A percentile compares a stretch with the other conserved stretches of the same genome.
phyloP scores from a whole-genome alignment of 2,329 filamentous ascomycete genomes.

The Tolypocladium paradoxum region DNA sequence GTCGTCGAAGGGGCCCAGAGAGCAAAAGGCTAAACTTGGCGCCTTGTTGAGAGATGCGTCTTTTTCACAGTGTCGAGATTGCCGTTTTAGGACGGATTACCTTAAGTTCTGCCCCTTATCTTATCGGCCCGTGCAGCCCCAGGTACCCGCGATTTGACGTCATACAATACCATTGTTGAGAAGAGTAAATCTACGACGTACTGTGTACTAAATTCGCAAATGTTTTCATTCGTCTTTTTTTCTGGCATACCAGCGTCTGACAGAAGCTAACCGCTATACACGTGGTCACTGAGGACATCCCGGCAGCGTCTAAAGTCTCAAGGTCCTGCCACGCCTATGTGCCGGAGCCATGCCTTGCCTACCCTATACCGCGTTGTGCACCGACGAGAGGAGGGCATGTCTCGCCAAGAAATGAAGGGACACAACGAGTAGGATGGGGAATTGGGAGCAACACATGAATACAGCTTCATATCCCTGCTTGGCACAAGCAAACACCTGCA shows the following conservation, averaged over 20 bases:
- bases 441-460: neutral
- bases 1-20: neutral
- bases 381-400: too few species aligned
- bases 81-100: neutral
- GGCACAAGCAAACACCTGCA: neutral
- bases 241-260: neutral
- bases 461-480: neutral
- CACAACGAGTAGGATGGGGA: neutral
- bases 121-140: neutral
- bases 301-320: too few species aligned
- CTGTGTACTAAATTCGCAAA: too few species aligned
- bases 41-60: neutral
- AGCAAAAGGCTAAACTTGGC: neutral
- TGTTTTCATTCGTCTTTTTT: neutral
- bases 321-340: too few species aligned
- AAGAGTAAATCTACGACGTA: slow-evolving; percentile 30
- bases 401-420: too few species aligned
- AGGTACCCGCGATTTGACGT: neutral
- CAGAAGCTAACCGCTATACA: neutral
- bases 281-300: slow-evolving; percentile 33
- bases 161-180: slow-evolving; percentile 25
- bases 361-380: too few species aligned
- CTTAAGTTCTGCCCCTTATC: neutral
- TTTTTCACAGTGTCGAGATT: neutral
- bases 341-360: too few species aligned